Percentiles rank a stretch among this genome's conserved stretches.
Conservation (phyloP, 805 yeast species). For the Cyberlindnera petersonii region DNA sequence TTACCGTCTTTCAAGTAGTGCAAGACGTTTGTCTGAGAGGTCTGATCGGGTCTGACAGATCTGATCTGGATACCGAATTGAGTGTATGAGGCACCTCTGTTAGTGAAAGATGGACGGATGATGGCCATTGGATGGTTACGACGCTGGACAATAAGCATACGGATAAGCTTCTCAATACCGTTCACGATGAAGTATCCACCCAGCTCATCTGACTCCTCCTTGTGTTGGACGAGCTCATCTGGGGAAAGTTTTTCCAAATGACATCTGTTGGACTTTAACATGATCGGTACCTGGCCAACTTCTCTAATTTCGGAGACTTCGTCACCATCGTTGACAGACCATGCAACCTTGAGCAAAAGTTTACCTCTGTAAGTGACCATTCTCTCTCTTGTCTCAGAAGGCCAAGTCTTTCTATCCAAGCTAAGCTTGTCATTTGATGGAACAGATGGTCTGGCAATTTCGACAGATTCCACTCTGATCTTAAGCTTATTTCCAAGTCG, state of each 20-base stretch:
- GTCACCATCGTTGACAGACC: conserved; percentile 87
- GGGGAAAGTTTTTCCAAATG: conserved; percentile 85
- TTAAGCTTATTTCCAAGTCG: conserved; percentile 81
- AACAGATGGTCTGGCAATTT: conserved; percentile 79
- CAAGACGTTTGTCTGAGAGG: conserved; percentile 95
- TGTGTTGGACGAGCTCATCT: conserved; percentile 64
- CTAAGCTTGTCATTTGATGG: conserved; percentile 69
- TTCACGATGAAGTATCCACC: conserved; percentile 94
- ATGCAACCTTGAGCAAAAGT: conserved; percentile 70
- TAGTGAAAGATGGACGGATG: conserved; percentile 88
- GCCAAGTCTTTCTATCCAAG: conserved; percentile 71
- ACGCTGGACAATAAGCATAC: conserved; percentile 97
- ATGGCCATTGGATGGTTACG: conserved; percentile 98
- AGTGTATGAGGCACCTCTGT: conserved; percentile 89
- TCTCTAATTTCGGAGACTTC: conserved; percentile 79
- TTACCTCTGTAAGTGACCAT: conserved; percentile 77
- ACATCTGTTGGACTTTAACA: conserved; percentile 89
- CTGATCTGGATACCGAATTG: conserved; percentile 92
- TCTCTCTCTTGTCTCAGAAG: conserved; percentile 89
- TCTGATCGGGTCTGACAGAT: conserved; percentile 93
- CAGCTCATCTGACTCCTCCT: conserved; percentile 91
- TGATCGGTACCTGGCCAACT: conserved; percentile 86
- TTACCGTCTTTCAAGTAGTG: conserved; percentile 95
- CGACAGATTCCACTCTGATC: conserved; percentile 85
- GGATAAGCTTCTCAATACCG: conserved; percentile 93